phyloP scores from a whole-genome alignment of 148 eudicot genomes.

The Chenopodium quinoa region DNA sequence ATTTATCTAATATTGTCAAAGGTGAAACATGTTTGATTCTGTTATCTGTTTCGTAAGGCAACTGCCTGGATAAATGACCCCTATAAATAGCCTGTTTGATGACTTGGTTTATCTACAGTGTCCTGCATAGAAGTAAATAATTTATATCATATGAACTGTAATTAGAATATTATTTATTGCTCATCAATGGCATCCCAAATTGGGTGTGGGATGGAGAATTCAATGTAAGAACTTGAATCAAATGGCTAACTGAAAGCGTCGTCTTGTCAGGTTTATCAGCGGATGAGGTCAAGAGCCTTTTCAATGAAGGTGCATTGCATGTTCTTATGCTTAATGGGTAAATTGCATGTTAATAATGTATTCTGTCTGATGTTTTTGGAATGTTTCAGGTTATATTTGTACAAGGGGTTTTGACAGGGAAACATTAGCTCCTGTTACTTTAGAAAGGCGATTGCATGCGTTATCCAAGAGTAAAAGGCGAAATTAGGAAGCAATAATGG shows the following conservation, averaged over 20 bases:
- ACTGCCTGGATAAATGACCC: not conserved
- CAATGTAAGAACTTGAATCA: not conserved
- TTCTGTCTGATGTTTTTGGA: not conserved
- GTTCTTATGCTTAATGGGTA: not conserved
- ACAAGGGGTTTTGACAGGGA: conserved; percentile 21
- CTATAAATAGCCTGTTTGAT: not conserved
- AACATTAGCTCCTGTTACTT: conserved; percentile 6
- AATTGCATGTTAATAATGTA: not conserved
- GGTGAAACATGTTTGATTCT: conserved; percentile 15
- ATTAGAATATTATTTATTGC: not conserved
- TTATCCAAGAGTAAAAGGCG: not conserved
- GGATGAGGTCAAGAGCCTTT: conserved; percentile 18
- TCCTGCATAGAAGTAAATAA: too few relatives aligned
- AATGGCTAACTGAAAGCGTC: not conserved
- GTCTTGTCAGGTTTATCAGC: conserved; percentile 19
- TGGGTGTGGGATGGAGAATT: not conserved
- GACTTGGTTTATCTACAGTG: not conserved
- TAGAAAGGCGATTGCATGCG: not conserved
- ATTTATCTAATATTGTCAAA: conserved; percentile 17
- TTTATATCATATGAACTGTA: not conserved
- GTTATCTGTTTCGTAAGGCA: not conserved
- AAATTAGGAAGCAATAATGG: not conserved
- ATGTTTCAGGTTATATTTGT: conserved; percentile 27
- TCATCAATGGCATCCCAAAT: too few relatives aligned
- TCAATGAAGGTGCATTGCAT: conserved; percentile 19